Conservation (phyloP, 2,329 filamentous ascomycete genomes). For the Pyricularia pennisetigena region DNA sequence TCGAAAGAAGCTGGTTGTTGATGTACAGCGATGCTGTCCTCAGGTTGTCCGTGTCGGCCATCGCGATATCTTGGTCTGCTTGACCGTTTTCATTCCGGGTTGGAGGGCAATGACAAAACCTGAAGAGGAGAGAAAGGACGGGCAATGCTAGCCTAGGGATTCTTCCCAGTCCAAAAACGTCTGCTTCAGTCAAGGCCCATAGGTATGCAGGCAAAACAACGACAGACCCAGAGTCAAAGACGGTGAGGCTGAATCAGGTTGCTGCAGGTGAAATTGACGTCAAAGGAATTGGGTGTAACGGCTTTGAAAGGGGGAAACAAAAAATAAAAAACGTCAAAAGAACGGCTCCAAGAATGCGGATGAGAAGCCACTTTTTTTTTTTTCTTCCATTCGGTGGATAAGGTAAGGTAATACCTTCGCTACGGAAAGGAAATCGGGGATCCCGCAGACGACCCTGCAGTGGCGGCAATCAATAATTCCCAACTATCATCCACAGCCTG, state of each 20-base stretch:
- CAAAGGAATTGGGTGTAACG: background rate
- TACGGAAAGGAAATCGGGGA: background rate
- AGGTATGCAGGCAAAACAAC: background rate
- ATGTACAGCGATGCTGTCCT: constrained; percentile 61
- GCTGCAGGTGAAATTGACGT: background rate
- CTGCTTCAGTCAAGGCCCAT: background rate
- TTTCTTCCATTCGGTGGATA: background rate
- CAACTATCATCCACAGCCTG: background rate
- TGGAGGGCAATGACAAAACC: background rate
- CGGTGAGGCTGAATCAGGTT: background rate
- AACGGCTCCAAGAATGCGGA: background rate
- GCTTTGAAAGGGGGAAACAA: background rate
- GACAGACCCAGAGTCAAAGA: background rate
- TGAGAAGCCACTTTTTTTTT: background rate
- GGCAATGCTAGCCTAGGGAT: background rate
- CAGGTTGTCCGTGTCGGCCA: constrained; percentile 52
- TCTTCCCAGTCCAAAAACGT: background rate
- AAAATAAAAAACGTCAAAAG: background rate
- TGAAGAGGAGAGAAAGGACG: background rate
- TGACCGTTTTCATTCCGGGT: background rate
- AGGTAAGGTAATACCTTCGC: background rate
- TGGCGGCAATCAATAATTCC: background rate
- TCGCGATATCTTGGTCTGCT: constrained; percentile 16
- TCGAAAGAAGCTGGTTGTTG: constrained; percentile 60
- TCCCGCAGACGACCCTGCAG: background rate